phyloP scores from a whole-genome alignment of 1,139 yeast genomes.

The Zygosaccharomyces sapae region DNA sequence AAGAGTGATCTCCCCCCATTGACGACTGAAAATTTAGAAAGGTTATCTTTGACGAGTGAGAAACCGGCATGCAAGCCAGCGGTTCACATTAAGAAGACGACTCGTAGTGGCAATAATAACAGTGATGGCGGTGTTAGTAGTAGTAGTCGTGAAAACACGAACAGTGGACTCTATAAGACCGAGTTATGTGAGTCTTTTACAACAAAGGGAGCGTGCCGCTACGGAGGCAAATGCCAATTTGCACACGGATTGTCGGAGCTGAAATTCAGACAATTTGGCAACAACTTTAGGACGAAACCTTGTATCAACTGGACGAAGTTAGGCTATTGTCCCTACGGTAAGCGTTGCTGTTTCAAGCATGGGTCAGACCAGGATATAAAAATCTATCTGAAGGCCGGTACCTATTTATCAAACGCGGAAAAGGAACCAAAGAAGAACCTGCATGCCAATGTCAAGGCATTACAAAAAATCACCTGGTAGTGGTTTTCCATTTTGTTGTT shows the following conservation, averaged over 20 bases:
- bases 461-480: slow-evolving; percentile 39
- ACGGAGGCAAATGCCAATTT: slow-evolving; percentile 88
- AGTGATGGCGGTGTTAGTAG: background rate
- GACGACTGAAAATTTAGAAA: slow-evolving; percentile 25
- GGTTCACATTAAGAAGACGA: slow-evolving; percentile 15
- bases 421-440: slow-evolving; percentile 22
- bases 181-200: slow-evolving; percentile 81
- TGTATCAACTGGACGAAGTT: slow-evolving; percentile 83
- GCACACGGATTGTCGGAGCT: slow-evolving; percentile 85
- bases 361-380: slow-evolving; percentile 42
- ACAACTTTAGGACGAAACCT: slow-evolving; percentile 88
- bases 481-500: background rate
- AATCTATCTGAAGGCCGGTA: slow-evolving; percentile 30
- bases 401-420: slow-evolving; percentile 14
- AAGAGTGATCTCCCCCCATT: slow-evolving; percentile 22
- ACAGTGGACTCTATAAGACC: slow-evolving; percentile 79
- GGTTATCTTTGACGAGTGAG: slow-evolving; percentile 12
- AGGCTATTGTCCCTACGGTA: slow-evolving; percentile 85
- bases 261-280: slow-evolving; percentile 67
- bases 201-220: slow-evolving; percentile 74
- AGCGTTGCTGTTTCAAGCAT: slow-evolving; percentile 88
- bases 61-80: slow-evolving; percentile 3
- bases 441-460: slow-evolving; percentile 31
- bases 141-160: slow-evolving; percentile 38
- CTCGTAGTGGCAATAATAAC: slow-evolving; percentile 5